Base-by-base conservation (phyloP, 1,284 basidiomycete species). In the Meira nashicola region DNA sequence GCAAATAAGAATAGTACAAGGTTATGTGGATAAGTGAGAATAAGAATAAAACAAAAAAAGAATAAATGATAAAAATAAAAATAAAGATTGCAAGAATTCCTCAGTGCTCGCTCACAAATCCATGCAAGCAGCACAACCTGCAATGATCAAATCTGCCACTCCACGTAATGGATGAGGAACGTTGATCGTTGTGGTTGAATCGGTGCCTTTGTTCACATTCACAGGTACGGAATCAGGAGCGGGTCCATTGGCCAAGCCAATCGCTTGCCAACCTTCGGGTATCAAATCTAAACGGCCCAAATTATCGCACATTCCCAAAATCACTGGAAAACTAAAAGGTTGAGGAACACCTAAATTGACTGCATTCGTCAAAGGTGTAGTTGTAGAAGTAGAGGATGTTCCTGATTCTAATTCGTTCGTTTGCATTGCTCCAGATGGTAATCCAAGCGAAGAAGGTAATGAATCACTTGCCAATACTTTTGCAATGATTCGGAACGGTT, bases 81-180 rank as follows among this genome's bases (percentile, higher is more conserved):
- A n/a, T n/a, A n/a, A n/a, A 15, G 14, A 21, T 25, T 17, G 39
- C 10, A 15, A 51, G 47, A 17, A 38, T 44, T 43, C 10, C 19
- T 10, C 41, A 17, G 23, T 49, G 40, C 23, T 40, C 17, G 23
- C 40, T 54, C 47, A 53, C 11, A 64, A 43, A 43, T 64, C 63
- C 63, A 64, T 64, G 17, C 60, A 47, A 17, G 63, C 63, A 8
- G 61, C 60, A 39, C 63, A 58, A n/a, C 49, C 63, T 1, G 63
- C 63, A 2, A 59, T 21, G 48, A 64, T 59, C 48, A 64, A 17
- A 39, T 64, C 63, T 8, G 63, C 60, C 25, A 64, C 52, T 21
- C 62, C 60, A 12, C 39, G 38, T 39, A 63, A 17, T 4, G 62
- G 40, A 44, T 40, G 33, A 19, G 15, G 11, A 15, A 19, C 12